Evolutionary conservation across 371 early-diverging fungal species (phyloP).

Genomic region (Actinomortierella ambigua): DNA sequence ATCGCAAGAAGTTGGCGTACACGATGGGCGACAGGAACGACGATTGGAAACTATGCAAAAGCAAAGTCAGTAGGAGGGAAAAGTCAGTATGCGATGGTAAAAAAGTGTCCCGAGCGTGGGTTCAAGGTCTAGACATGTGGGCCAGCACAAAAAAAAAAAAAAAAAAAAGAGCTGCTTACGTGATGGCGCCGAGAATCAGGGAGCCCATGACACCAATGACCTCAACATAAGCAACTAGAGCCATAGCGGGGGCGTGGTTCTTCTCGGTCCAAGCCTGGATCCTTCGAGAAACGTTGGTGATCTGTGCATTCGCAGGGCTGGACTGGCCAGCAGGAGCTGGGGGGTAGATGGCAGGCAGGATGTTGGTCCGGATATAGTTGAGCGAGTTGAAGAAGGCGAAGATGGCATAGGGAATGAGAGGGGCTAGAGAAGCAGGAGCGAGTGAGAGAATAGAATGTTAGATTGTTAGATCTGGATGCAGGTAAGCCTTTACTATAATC

Average conservation of each 20-base stretch:
- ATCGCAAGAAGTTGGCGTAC: constrained; percentile 84
- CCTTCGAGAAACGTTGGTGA: constrained; percentile 58
- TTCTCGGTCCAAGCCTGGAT: constrained; percentile 70
- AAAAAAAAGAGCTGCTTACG: constrained; percentile 45
- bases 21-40: constrained; percentile 78
- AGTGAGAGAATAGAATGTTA: background rate
- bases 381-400: constrained; percentile 88
- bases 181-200: constrained; percentile 67
- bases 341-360: constrained; percentile 78
- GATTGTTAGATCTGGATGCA: background rate
- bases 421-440: constrained; percentile 53
- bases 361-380: constrained; percentile 75
- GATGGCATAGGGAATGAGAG: constrained; percentile 82
- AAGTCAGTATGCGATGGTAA: background rate
- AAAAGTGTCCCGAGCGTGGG: background rate
- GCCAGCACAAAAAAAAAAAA: background rate
- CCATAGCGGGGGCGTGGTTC: constrained; percentile 76
- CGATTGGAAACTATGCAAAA: constrained; percentile 56
- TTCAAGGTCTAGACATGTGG: background rate
- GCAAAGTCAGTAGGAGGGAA: background rate
- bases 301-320: constrained; percentile 18
- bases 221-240: constrained; percentile 79
- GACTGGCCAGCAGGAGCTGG: constrained; percentile 45
- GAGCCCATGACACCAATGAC: constrained; percentile 78
- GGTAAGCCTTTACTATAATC: too few relatives aligned